phyloP scores from a whole-genome alignment of 2,329 filamentous ascomycete species.

The Orbilia quercus region DNA sequence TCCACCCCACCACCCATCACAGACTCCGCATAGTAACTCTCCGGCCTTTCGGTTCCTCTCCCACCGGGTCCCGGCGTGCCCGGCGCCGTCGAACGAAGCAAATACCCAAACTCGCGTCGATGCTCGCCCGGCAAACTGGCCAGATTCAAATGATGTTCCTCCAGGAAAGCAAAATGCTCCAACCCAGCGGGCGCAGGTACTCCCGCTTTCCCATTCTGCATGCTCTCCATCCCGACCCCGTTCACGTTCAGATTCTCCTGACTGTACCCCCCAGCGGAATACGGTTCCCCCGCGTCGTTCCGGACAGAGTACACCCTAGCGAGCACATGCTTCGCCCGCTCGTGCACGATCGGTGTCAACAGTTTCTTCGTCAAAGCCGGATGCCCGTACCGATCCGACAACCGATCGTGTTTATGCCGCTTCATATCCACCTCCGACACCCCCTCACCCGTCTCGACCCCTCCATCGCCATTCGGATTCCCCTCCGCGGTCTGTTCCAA shows the following conservation, averaged over 20 bases:
- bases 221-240: slow-evolving; percentile 23
- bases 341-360: slow-evolving; percentile 94
- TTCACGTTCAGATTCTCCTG: not conserved
- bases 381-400: slow-evolving; percentile 85
- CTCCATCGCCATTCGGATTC: slow-evolving; percentile 37
- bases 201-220: slow-evolving; percentile 38
- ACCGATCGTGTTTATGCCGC: slow-evolving; percentile 71
- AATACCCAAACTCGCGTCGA: slow-evolving; percentile 35
- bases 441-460: slow-evolving; percentile 61
- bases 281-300: slow-evolving; percentile 68
- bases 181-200: slow-evolving; percentile 16
- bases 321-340: slow-evolving; percentile 86
- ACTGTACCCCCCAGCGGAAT: slow-evolving; percentile 64
- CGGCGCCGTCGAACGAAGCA: slow-evolving; percentile 21
- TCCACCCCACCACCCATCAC: not conserved
- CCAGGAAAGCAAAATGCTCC: slow-evolving; percentile 44
- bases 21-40: too few relatives aligned
- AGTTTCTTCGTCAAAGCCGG: slow-evolving; percentile 88
- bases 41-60: too few relatives aligned
- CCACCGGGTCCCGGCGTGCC: slow-evolving; percentile 9
- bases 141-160: slow-evolving; percentile 44
- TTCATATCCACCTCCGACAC: slow-evolving; percentile 60
- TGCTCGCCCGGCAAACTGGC: slow-evolving; percentile 29
- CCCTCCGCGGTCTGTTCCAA: slow-evolving; percentile 64
- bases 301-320: slow-evolving; percentile 87